phyloP scores from a whole-genome alignment of 768 basidiomycete genomes.

The Lactarius sanguifluus region DNA sequence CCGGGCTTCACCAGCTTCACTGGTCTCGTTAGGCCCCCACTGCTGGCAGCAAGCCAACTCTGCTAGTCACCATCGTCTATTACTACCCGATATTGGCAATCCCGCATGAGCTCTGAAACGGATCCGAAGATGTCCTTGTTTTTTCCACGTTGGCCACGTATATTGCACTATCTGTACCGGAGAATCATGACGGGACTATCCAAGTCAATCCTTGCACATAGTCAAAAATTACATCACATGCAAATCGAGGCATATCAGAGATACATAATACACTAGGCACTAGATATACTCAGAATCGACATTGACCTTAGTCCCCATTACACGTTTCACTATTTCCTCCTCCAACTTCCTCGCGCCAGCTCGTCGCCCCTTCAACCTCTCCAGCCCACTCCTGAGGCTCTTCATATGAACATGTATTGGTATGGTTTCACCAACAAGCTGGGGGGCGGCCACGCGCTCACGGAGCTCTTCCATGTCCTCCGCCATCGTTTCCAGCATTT shows the following conservation, averaged over 20 bases:
- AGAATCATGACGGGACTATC: neutral
- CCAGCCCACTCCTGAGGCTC: conserved; percentile 64
- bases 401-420: conserved; percentile 75
- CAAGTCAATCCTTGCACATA: neutral
- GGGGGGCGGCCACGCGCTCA: conserved; percentile 68
- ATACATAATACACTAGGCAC: neutral
- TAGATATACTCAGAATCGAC: neutral
- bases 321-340: conserved; percentile 39
- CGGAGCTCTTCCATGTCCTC: conserved; percentile 77
- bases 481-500: conserved; percentile 60
- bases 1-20: no score
- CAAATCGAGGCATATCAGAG: neutral
- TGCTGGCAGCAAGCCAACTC: neutral
- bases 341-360: conserved; percentile 50
- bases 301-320: conserved; percentile 12
- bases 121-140: neutral
- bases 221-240: neutral
- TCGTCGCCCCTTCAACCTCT: conserved; percentile 59
- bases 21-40: no score
- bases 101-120: neutral
- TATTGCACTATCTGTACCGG: neutral
- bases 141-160: neutral
- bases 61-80: neutral
- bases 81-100: neutral
- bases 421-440: conserved; percentile 55